These are phyloP conservation scores for Lentinula boryana DNA, from an alignment of 768 basidiomycete genomes.

Conservation along the genomic window DNA sequence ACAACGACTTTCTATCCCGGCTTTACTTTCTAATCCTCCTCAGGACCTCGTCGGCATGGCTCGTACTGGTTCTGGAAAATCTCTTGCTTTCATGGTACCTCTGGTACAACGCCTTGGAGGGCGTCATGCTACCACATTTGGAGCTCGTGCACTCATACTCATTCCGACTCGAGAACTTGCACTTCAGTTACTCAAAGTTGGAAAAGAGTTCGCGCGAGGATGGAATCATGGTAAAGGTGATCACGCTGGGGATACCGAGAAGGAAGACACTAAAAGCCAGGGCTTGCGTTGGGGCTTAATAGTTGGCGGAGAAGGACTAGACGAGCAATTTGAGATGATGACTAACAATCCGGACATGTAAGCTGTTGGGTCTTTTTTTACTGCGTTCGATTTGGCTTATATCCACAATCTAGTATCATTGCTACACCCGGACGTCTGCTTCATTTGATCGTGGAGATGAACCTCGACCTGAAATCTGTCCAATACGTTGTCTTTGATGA, in stretches of 20 bases:
- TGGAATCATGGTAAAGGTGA: constrained; percentile 57
- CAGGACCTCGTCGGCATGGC: constrained; percentile 98
- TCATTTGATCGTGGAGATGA: constrained; percentile 98
- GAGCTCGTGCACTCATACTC: constrained; percentile 81
- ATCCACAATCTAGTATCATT: constrained; percentile 63
- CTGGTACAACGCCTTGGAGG: constrained; percentile 83
- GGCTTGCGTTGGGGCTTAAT: constrained; percentile 85
- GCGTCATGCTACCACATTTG: constrained; percentile 71
- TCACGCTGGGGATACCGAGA: constrained; percentile 72
- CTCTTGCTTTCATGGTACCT: constrained; percentile 92
- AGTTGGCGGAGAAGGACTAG: constrained; percentile 92
- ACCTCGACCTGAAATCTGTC: constrained; percentile 78
- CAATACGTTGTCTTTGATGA: constrained; percentile 96
- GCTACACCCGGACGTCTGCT: constrained; percentile 96
- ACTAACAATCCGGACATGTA: constrained; percentile 93
- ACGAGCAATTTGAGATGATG: constrained; percentile 96
- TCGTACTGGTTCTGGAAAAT: constrained; percentile 96
- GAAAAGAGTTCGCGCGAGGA: constrained; percentile 87
- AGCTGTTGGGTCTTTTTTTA: constrained; percentile 24
- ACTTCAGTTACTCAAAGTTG: constrained; percentile 88
- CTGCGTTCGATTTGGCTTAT: constrained; percentile 7
- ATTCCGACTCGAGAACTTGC: constrained; percentile 94
- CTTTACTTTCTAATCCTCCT: constrained; percentile 77
- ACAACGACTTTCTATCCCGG: constrained; percentile 84
- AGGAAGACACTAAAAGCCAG: constrained; percentile 52